Evolutionary conservation across 805 yeast genomes (phyloP).

Genomic region (Schizosaccharomyces octosporus): DNA sequence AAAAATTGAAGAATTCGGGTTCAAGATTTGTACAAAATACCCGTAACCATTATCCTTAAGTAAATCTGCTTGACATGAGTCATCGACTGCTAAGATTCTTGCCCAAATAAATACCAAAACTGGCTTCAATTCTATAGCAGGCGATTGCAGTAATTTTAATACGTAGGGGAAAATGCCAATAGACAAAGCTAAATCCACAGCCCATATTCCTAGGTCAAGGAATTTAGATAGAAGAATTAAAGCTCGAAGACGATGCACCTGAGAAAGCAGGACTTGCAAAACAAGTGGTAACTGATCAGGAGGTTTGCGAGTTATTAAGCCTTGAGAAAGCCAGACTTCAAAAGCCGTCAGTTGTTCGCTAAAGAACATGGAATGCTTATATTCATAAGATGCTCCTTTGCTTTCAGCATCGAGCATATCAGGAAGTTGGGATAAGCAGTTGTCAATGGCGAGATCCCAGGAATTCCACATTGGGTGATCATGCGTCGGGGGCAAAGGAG

Average conservation of each 20-base stretch:
- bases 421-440: constrained; percentile 38
- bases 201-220: constrained; percentile 91
- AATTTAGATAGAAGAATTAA: constrained; percentile 60
- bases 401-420: constrained; percentile 14
- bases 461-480: constrained; percentile 91
- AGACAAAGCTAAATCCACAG: constrained; percentile 73
- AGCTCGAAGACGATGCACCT: constrained; percentile 80
- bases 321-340: constrained; percentile 85
- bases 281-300: constrained; percentile 93
- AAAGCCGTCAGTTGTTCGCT: constrained; percentile 92
- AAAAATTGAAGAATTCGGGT: constrained; percentile 14
- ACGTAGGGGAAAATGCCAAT: constrained; percentile 94
- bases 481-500: constrained; percentile 64
- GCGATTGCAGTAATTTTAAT: constrained; percentile 66
- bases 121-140: constrained; percentile 85
- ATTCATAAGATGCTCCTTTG: constrained; percentile 21
- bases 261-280: constrained; percentile 73
- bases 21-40: constrained; percentile 61
- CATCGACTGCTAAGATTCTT: constrained; percentile 83
- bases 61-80: constrained; percentile 72
- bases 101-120: constrained; percentile 94
- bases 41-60: constrained; percentile 75
- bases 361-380: constrained; percentile 79
- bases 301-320: constrained; percentile 57
- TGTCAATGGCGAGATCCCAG: constrained; percentile 94